phyloP scores from a whole-genome alignment of 257 asterid species.

The Hygrophila difformis region DNA sequence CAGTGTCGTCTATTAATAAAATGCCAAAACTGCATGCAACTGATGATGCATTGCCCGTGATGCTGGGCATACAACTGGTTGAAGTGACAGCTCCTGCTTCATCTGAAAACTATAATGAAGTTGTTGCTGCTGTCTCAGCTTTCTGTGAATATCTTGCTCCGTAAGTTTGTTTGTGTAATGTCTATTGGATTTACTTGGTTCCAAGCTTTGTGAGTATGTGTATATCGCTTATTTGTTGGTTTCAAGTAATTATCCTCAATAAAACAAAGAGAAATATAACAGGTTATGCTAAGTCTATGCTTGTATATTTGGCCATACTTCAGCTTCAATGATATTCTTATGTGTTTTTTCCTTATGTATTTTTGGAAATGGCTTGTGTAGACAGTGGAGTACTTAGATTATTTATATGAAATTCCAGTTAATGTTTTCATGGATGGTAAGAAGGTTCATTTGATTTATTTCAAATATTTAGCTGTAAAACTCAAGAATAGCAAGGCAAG shows the following conservation, averaged over 20 bases:
- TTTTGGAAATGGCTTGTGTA: too few species aligned
- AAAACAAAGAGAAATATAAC: too few species aligned
- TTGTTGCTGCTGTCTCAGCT: conserved; percentile 64
- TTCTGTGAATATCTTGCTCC: conserved; percentile 97
- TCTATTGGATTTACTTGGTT: background rate
- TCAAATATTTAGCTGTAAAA: background rate
- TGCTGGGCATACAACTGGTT: conserved; percentile 92
- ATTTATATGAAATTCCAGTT: too few species aligned
- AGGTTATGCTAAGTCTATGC: too few species aligned
- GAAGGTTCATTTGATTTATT: background rate
- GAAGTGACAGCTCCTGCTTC: conserved; percentile 93
- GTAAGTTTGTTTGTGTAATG: conserved; percentile 39
- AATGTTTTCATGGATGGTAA: too few species aligned
- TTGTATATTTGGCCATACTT: too few species aligned
- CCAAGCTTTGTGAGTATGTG: background rate
- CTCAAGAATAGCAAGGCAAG: background rate
- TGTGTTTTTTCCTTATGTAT: too few species aligned
- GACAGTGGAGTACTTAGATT: too few species aligned
- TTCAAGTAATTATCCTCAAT: too few species aligned
- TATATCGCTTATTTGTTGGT: too few species aligned
- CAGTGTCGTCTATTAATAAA: conserved; percentile 80
- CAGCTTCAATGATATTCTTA: too few species aligned
- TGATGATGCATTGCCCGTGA: conserved; percentile 82
- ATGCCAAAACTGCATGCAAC: conserved; percentile 88
- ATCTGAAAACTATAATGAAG: conserved; percentile 78